Conservation (phyloP, 2,329 filamentous ascomycete species). For the Fusarium oxysporum region DNA sequence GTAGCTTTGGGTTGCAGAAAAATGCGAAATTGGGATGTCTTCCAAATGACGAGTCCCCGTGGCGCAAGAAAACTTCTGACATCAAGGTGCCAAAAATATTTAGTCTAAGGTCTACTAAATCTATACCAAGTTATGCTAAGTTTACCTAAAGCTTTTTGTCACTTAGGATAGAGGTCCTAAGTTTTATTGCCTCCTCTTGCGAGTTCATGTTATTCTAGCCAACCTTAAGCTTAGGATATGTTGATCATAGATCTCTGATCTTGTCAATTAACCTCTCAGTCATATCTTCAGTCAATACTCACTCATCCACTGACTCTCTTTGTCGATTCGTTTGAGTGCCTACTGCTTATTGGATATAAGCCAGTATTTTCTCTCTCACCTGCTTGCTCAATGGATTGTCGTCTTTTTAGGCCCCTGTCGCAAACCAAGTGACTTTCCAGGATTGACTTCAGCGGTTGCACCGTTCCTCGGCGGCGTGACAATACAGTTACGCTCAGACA, state of each 20-base stretch:
- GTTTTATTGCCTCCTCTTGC: background rate
- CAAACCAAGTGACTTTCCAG: background rate
- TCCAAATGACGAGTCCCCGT: background rate
- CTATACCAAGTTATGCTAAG: rapidly evolving
- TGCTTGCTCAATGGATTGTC: background rate
- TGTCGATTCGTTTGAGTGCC: background rate
- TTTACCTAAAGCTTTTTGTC: rapidly evolving
- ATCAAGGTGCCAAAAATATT: rapidly evolving
- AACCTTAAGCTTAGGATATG: background rate
- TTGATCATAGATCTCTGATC: too few relatives aligned
- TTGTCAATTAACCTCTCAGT: background rate
- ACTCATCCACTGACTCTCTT: background rate
- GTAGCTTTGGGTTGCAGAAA: background rate
- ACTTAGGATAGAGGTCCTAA: rapidly evolving
- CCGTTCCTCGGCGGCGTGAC: background rate
- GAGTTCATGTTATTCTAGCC: background rate
- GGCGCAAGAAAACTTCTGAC: background rate
- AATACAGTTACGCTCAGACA: background rate
- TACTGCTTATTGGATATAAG: background rate
- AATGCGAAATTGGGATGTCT: background rate
- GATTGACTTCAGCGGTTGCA: constrained; percentile 6
- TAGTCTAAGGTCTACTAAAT: rapidly evolving
- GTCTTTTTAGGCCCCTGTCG: background rate
- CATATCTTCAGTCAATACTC: background rate
- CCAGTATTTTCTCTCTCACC: background rate